These are phyloP conservation scores for Phialophora verrucosa DNA, from an alignment of 2,329 filamentous ascomycete species.

Conservation along the genomic window DNA sequence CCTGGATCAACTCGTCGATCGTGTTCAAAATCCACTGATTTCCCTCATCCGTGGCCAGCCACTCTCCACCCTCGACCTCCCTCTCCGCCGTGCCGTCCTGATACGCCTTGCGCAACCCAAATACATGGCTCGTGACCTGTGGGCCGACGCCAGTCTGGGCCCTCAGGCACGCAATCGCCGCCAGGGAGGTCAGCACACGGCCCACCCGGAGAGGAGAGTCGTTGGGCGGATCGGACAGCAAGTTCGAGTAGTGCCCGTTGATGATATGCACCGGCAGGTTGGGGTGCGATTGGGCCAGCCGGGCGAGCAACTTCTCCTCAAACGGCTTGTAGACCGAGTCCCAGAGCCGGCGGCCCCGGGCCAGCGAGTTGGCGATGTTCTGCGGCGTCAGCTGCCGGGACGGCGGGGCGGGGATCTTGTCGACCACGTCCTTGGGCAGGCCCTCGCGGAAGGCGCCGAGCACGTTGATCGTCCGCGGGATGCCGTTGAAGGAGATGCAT, in stretches of 20 bases:
- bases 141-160: slow-evolving; percentile 82
- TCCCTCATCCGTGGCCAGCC: slow-evolving; percentile 70
- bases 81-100: slow-evolving; percentile 66
- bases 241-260: slow-evolving; percentile 72
- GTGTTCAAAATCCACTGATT: slow-evolving; percentile 67
- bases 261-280: slow-evolving; percentile 83
- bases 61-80: slow-evolving; percentile 60
- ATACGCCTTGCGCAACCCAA: slow-evolving; percentile 76
- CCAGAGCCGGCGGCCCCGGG: slow-evolving; percentile 72
- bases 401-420: slow-evolving; percentile 61
- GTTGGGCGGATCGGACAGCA: slow-evolving; percentile 71
- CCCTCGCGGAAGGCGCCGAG: slow-evolving; percentile 72
- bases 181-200: slow-evolving; percentile 71
- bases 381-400: slow-evolving; percentile 60
- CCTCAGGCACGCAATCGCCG: slow-evolving; percentile 75
- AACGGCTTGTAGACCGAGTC: slow-evolving; percentile 77
- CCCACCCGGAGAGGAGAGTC: slow-evolving; percentile 64
- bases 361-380: slow-evolving; percentile 62
- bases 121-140: slow-evolving; percentile 80
- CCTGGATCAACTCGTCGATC: slow-evolving; percentile 65
- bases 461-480: slow-evolving; percentile 82
- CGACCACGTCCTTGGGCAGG: slow-evolving; percentile 63
- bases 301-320: slow-evolving; percentile 71
- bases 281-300: slow-evolving; percentile 76
- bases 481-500: slow-evolving; percentile 58